Base-by-base conservation (phyloP, 495 filamentous ascomycete genomes). In the Ramalina intermedia region DNA sequence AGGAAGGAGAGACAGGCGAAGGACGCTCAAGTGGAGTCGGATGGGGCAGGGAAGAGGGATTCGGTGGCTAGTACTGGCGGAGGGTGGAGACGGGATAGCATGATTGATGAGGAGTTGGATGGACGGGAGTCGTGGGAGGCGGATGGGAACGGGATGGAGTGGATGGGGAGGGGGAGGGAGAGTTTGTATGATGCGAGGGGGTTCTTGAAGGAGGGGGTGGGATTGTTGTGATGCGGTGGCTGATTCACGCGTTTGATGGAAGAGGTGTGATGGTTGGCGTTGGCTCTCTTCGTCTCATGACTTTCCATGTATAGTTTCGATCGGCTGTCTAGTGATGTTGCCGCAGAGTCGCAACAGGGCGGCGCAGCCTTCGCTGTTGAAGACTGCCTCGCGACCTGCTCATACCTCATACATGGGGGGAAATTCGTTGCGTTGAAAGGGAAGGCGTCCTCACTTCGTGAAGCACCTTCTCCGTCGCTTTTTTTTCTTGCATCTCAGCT, bases 111-210 rank as follows among this genome's bases (percentile, higher is more conserved):
- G 24, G 41, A 37, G 23, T 12, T 3, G 4, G 50, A 29, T n/a
- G 21, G 41, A 6, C 3, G 8, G n/a, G 39, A 21, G n/a, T 37
- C 20, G 46, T 35, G 35, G 20, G 29, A 41, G 21, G 27, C 35
- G 41, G 38, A 52, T 20, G 18, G 18, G 21, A 13, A 37, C 13
- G 26, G 35, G 4, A 47, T 23, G 21, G 18, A 37, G 23, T 27
- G 41, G 21, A 17, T 8, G 0, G 24, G 50, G 33, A 51, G 39
- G 35, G 47, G 14, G 4, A 5, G 41, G 36, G 33, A 36, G 14
- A 72, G 71, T 54, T 46, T 72, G 44, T 74, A 74, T 50, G 71
- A 74, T 52, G 61, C 64, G 11, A 66, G 71, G 45, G 71, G 71
- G 9, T 73, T 74, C 51, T 47, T 73, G 45, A 66, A 62, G 45